Evolutionary conservation across 2,329 filamentous ascomycete genomes (phyloP), one percentile per base, ranked within the genome.

Genomic region (Berkeleyomyces basicola): DNA sequence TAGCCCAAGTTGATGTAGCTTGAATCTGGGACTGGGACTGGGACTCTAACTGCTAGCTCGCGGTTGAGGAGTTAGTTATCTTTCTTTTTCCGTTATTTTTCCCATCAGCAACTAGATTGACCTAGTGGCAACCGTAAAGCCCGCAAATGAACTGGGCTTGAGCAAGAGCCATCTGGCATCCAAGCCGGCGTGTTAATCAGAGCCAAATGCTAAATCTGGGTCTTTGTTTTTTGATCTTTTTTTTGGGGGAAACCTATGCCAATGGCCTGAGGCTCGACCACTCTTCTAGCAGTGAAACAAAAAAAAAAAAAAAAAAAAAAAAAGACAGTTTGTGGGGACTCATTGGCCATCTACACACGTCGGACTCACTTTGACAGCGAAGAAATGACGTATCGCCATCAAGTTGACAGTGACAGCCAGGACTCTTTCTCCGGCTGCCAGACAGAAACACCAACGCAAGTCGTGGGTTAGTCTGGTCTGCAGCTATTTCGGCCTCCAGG

Each of bases 81-180:
- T 10, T 55, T 55, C 49, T 23, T 47, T 47, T 47, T 47, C 10
- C n/a, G n/a, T 23, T n/a, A 47, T 55, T 55, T 55, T 53, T 55
- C 36, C 31, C 11, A 37, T 55, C 31, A 55, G 49, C 49, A 55
- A 55, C 33, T 55, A 33, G 14, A 55, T 36, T 55, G 49, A 55
- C 49, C 23, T 55, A 55, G 49, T 33, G 49, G 49, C 49, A 55
- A 51, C 37, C 49, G 49, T 55, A 55, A 55, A 55, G 49, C 33
- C 49, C 49, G 49, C 49, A 55, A 55, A 55, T 14, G 49, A 55
- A 55, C 49, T 55, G 36, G 33, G 49, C 49, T 55, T 55, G 10
- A 55, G 49, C 49, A 55, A 55, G 49, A 36, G 49, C 49, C 49
- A 55, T 55, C 49, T 55, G 36, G 49, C 49, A 55, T 55, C 49